Base-by-base conservation (phyloP, 163 green algal genomes). In the Trebouxia gelatinosa region DNA sequence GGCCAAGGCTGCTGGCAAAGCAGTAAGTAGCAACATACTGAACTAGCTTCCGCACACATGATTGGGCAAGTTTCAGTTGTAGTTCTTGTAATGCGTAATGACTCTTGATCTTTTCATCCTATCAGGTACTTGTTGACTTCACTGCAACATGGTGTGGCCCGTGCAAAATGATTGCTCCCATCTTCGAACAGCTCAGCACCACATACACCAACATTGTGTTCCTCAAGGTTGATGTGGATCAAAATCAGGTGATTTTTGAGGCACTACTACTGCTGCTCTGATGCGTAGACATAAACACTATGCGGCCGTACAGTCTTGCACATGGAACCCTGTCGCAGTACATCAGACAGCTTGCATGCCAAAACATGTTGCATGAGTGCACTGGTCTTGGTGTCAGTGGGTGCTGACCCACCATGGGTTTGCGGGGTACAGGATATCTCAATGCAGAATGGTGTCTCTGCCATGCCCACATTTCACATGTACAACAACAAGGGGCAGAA, bases 51-150 rank as follows among this genome's bases (percentile, higher is more conserved):
- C n/a, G n/a, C n/a, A n/a, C n/a, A n/a, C n/a, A n/a, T n/a, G n/a
- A n/a, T n/a, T n/a, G n/a, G n/a, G n/a, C n/a, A n/a, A n/a, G n/a
- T n/a, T n/a, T n/a, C n/a, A n/a, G n/a, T n/a, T n/a, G n/a, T n/a
- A n/a, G n/a, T n/a, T n/a, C n/a, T n/a, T n/a, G n/a, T n/a, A n/a
- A n/a, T n/a, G n/a, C n/a, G n/a, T n/a, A n/a, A n/a, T n/a, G n/a
- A n/a, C n/a, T n/a, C n/a, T n/a, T n/a, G n/a, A n/a, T n/a, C n/a
- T n/a, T n/a, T n/a, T n/a, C n/a, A n/a, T n/a, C n/a, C n/a, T n/a
- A n/a, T n/a, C 68, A 76, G 68, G 21, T 76, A 5, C 0, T 76
- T 21, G 68, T 76, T 19, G 68, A 76, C 40, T 76, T 76, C 28
- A 62, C 68, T 38, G 68, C 68, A 11, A 28, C 40, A 3, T 76